phyloP scores from a whole-genome alignment of 2,329 filamentous ascomycete species.

The Ophiocordyceps camponoti-leonardi region DNA sequence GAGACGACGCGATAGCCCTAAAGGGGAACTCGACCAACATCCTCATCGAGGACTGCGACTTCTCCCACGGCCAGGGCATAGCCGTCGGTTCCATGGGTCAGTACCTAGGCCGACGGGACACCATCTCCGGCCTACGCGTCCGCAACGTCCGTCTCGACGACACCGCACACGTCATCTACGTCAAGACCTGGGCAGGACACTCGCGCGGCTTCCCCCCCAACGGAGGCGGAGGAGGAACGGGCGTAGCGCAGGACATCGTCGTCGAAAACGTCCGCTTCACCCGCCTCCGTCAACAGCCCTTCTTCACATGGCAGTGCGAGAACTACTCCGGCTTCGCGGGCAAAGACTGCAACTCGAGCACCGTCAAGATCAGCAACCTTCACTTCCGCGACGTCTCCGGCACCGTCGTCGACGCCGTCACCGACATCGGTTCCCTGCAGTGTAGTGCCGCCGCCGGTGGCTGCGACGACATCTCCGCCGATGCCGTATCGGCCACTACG shows the following conservation, averaged over 20 bases:
- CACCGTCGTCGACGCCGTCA: slow-evolving; percentile 10
- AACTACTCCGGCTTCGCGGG: slow-evolving; percentile 16
- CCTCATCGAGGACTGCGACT: slow-evolving; percentile 26
- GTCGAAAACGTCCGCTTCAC: slow-evolving; percentile 14
- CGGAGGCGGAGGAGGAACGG: slow-evolving; percentile 37
- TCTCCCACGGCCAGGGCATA: slow-evolving; percentile 32
- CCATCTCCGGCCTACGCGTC: slow-evolving; percentile 29
- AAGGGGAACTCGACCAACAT: slow-evolving; percentile 42
- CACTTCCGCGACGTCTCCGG: slow-evolving; percentile 11
- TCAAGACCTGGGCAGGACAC: slow-evolving; percentile 42
- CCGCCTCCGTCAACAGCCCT: slow-evolving; percentile 11
- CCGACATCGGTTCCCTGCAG: slow-evolving; percentile 11
- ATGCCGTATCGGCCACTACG: slow-evolving; percentile 8
- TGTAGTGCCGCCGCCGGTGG: slow-evolving; percentile 15
- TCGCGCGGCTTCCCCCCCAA: slow-evolving; percentile 35
- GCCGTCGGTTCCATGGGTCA: slow-evolving; percentile 41
- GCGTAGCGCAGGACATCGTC: slow-evolving; percentile 16
- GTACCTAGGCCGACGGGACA: slow-evolving; percentile 28
- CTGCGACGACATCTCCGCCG: slow-evolving; percentile 12
- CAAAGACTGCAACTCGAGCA: slow-evolving; percentile 16
- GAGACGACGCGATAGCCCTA: slow-evolving; percentile 33
- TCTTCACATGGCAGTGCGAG: slow-evolving; percentile 18
- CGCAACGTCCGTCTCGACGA: slow-evolving; percentile 27
- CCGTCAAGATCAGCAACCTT: slow-evolving; percentile 13
- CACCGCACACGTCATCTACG: slow-evolving; percentile 29